Evolutionary conservation across 2,329 filamentous ascomycete species (phyloP).

Genomic region (Amauroascus verrucosus): DNA sequence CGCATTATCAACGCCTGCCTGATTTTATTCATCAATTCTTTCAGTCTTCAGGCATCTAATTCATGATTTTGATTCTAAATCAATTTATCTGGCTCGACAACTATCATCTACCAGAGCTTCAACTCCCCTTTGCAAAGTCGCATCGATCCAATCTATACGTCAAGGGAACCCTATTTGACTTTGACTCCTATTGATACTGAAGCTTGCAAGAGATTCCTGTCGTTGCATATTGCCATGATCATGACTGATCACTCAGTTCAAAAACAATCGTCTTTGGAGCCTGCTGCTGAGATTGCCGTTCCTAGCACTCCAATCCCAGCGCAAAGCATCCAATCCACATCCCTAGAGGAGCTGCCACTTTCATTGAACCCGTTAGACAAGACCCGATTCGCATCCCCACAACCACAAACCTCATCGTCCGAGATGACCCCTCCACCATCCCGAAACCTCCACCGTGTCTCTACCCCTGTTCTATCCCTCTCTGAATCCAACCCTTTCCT

Average conservation of each 20-base stretch:
- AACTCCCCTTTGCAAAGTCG: background rate
- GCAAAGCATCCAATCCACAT: slow-evolving; percentile 27
- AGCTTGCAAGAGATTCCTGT: background rate
- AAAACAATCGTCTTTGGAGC: slow-evolving; percentile 27
- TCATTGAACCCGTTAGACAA: slow-evolving; percentile 3
- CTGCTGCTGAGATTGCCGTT: slow-evolving; percentile 30
- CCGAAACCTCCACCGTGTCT: slow-evolving; percentile 19
- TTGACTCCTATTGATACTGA: background rate
- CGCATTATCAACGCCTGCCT: background rate
- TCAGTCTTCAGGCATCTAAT: background rate
- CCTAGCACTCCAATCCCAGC: slow-evolving; percentile 27
- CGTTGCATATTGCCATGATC: background rate
- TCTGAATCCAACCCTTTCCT: slow-evolving; percentile 29
- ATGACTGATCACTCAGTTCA: background rate
- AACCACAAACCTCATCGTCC: slow-evolving; percentile 39
- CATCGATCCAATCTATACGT: background rate
- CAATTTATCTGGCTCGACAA: too few species aligned
- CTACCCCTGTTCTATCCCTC: slow-evolving; percentile 32
- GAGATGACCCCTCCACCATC: slow-evolving; percentile 55
- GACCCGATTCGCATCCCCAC: slow-evolving; percentile 25
- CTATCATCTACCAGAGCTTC: background rate
- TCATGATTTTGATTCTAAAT: background rate
- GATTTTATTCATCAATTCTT: background rate
- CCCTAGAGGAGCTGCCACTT: slow-evolving; percentile 26
- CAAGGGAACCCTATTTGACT: background rate